These are phyloP conservation scores for Alternaria burnsii DNA, from an alignment of 2,329 filamentous ascomycete species.

Conservation along the genomic window DNA sequence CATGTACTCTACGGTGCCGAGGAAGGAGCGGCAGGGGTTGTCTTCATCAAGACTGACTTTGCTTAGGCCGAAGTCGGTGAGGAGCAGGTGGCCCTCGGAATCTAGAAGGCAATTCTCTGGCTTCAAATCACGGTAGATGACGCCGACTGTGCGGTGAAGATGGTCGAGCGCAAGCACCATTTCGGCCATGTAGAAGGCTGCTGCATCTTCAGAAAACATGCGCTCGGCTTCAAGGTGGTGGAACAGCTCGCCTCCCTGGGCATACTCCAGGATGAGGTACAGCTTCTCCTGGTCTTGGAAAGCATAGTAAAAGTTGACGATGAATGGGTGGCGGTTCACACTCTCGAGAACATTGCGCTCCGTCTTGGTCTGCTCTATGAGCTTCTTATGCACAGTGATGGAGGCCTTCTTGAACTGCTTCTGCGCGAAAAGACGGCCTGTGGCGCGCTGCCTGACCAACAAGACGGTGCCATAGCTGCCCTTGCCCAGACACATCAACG, in stretches of 20 bases:
- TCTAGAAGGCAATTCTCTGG: slow-evolving; percentile 97
- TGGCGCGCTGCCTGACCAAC: slow-evolving; percentile 87
- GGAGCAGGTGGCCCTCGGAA: slow-evolving; percentile 85
- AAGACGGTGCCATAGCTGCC: slow-evolving; percentile 95
- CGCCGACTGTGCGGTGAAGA: slow-evolving; percentile 88
- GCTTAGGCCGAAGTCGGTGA: slow-evolving; percentile 96
- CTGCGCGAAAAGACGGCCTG: slow-evolving; percentile 91
- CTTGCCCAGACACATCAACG: slow-evolving; percentile 90
- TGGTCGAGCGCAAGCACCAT: slow-evolving; percentile 95
- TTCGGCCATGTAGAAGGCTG: slow-evolving; percentile 98
- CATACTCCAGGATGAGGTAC: slow-evolving; percentile 97
- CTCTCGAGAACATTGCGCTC: slow-evolving; percentile 94
- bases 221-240: slow-evolving; percentile 92
- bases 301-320: slow-evolving; percentile 97
- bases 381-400: slow-evolving; percentile 91
- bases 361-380: slow-evolving; percentile 97
- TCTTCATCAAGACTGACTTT: slow-evolving; percentile 85
- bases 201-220: slow-evolving; percentile 90
- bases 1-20: slow-evolving; percentile 99
- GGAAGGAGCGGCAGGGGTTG: slow-evolving; percentile 82
- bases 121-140: slow-evolving; percentile 96
- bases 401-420: slow-evolving; percentile 99
- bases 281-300: slow-evolving; percentile 98
- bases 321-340: slow-evolving; percentile 95
- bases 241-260: slow-evolving; percentile 95